Base-by-base conservation (phyloP, 441 rosid genomes). In the Eutrema salsugineum region DNA sequence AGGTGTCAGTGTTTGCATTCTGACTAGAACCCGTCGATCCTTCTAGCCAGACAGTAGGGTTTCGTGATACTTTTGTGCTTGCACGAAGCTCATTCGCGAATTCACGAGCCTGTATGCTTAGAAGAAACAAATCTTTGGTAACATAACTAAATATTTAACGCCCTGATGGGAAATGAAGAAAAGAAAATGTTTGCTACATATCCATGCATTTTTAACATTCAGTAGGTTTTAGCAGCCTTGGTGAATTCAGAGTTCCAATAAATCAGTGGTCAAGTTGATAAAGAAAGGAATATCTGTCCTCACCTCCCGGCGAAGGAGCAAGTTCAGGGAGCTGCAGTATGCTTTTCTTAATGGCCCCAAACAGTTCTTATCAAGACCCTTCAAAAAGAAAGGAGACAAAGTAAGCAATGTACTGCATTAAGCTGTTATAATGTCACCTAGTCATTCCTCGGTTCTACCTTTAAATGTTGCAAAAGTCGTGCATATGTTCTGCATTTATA, bases 21-120 rank as follows among this genome's bases (percentile, higher is more conserved):
- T 93, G 98, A 81, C 81, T 79, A 68, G 94, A 88, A 73, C 92
- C 98, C 0, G 97, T 46, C 60, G 97, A 80, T 78, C 90, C 97
- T 84, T 96, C 99, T 77, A 96, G 96, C 97, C 97, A 93, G 65
- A 88, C 90, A 50, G 94, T 83, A 70, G 99, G 98, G 78, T 90
- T 93, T 79, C 93, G 87, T 60, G 98, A 86, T 70, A 97, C 98
- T 84, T 96, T 96, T 74, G 99, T 96, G 80, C 98, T 88, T 74
- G 98, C 97, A 81, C 99, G 99, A 75, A 96, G 99, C 88, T 96
- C 99, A 77, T 94, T 96, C 38, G 98, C 97, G 69, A 90, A 96
- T 79, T 96, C 99, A 47, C 98, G 98, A 79, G 99, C 98, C 99
- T 96, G 85, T n/a, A 49, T 20, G 51, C 36, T 55, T 42, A 15